Conservation (phyloP, 2,329 filamentous ascomycete species). For the Dichotomopilus funicola region DNA sequence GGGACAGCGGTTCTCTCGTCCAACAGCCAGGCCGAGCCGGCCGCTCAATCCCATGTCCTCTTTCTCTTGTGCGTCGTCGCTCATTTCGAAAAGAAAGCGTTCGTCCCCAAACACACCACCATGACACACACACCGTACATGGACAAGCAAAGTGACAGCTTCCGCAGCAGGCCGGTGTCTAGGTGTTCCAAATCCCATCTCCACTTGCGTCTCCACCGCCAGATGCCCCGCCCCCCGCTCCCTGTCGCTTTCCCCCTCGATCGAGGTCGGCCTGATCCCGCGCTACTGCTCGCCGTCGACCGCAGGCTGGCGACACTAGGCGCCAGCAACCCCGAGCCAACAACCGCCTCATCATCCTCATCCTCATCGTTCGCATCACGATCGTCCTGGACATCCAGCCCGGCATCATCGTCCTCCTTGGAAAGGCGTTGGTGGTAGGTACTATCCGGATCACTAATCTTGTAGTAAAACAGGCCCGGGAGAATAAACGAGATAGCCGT, state of each 20-base stretch:
- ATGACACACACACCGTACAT: constrained; percentile 85
- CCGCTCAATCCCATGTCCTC: not conserved
- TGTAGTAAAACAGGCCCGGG: constrained; percentile 95
- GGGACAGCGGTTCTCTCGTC: not conserved
- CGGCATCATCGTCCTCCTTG: constrained; percentile 78
- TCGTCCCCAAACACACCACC: constrained; percentile 79
- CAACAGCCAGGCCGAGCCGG: no score
- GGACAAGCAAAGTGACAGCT: constrained; percentile 66
- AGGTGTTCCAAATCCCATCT: constrained; percentile 57
- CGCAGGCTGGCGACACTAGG: constrained; percentile 39
- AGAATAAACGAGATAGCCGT: constrained; percentile 97
- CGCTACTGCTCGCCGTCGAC: constrained; percentile 26
- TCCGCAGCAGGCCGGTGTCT: constrained; percentile 60
- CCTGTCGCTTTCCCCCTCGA: constrained; percentile 20
- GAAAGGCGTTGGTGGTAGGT: constrained; percentile 76
- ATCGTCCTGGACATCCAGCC: constrained; percentile 36
- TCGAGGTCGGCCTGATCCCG: not conserved
- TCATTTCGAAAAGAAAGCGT: constrained; percentile 52
- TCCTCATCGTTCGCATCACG: constrained; percentile 35
- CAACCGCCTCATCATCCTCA: constrained; percentile 36
- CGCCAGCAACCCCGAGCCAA: constrained; percentile 33
- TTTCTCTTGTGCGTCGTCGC: not conserved
- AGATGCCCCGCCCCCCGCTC: constrained; percentile 20
- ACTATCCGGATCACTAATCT: constrained; percentile 87
- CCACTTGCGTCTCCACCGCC: constrained; percentile 51